Evolutionary conservation across 306 rosid species (phyloP), one percentile per base, ranked within the genome.

Genomic region (Quercus rubra): DNA sequence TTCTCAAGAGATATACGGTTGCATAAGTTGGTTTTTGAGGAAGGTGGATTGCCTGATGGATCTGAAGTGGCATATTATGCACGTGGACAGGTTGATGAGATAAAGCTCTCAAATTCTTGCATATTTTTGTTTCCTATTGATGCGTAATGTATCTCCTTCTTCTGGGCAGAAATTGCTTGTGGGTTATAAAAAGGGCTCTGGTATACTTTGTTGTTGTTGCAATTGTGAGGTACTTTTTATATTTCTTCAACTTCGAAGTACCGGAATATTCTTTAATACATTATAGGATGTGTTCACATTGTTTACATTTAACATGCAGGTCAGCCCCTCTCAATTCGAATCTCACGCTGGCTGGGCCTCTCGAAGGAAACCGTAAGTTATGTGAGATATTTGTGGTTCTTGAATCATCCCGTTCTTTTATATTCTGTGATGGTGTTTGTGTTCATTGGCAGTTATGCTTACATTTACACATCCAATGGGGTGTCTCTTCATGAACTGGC

Each of bases 301-400:
- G 19, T 81, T 74, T 79, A n/a, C 68, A 59, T 75, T 61, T 70
- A 74, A 74, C 87, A 21, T 86, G 86, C 97, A 95, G 99, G 91
- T 95, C 81, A 95, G 99, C 82, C 97, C 99, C 74, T 93, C 98
- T 27, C 96, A 90, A 83, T 93, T 95, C 81, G 99, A 95, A 85
- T 91, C 91, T 81, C 99, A 95, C 83, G 99, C 99, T 71, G 99
- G 99, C 73, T 95, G 99, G 97, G 91, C 97, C 73, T 89, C 97
- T 75, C 96, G 97, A 70, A 87, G 86, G 87, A 95, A 93, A 84
- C 99, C 99, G 99, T 95, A 90, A 91, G 98, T 86, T 77, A 76
- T 78, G 70, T 83, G 59, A 75, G 73, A 81, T 83, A 72, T 83
- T 54, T 58, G 23, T 68, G 80, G 74, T 76, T 79, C 80, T 79